Base-by-base conservation (phyloP, 768 basidiomycete genomes). In the Lactarius deliciosus region DNA sequence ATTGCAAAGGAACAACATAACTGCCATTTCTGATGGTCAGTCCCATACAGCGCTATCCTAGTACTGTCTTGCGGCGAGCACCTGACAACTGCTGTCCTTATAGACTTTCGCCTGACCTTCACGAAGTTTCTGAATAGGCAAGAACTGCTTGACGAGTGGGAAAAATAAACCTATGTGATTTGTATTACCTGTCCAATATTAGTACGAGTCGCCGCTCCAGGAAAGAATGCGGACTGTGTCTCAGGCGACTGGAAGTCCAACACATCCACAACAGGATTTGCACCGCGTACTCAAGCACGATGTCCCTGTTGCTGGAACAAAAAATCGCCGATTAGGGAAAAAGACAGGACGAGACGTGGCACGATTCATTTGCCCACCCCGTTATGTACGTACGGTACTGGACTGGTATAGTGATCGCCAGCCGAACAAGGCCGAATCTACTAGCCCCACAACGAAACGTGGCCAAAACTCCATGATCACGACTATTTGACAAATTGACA, bases 1-100 rank as follows among this genome's bases (percentile, higher is more conserved):
- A 53, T 53, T 53, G 22, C 50, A 53, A 50, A 53, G 50, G 50
- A 7, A 53, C 50, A 53, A 53, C 25, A 50, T 50, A 22, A 47
- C 45, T 20, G 22, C 47, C 50, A 53, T 53, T 22, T 15, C 13
- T 15, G 50, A 53, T 13, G 25, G 50, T 53, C 50, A 2, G 22
- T 16, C 50, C 20, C 25, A 13, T 53, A 22, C 11, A 9, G n/a
- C 22, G 20, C 43, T 16, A n/a, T 45, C 20, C 7, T n/a, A 10
- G 43, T 53, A 15, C 25, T 25, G 25, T 53, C 50, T 53, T 7
- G 6, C 25, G 6, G 13, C 22, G 22, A 15, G 22, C 50, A 53
- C 13, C 50, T 28, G 25, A 25, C 50, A 25, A 6, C 22, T 25
- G 50, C 22, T 53, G 50, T 22, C 50, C 22, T 28, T 15, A 25